Conservation (phyloP, 495 filamentous ascomycete genomes). For the Penicillium ucsense region DNA sequence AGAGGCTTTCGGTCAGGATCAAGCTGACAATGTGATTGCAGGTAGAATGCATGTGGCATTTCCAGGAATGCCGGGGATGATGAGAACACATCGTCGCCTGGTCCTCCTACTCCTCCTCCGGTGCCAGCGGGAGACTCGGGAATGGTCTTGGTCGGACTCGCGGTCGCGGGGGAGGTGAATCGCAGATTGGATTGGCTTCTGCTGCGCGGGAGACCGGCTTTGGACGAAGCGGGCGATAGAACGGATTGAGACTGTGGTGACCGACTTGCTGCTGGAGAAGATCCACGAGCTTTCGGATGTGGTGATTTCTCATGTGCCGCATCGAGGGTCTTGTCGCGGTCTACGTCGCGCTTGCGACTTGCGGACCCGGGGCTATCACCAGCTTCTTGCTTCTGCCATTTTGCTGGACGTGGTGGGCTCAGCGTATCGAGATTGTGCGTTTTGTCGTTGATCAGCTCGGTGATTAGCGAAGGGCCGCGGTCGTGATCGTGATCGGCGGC, state of each 20-base stretch:
- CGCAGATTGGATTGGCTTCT: constrained; percentile 18
- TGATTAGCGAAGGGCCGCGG: not conserved
- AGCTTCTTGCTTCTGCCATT: constrained; percentile 28
- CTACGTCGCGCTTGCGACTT: constrained; percentile 15
- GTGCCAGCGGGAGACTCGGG: constrained; percentile 1
- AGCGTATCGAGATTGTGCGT: constrained; percentile 9
- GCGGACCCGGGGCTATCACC: constrained; percentile 33
- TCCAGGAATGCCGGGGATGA: constrained; percentile 13
- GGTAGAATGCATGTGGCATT: constrained; percentile 15
- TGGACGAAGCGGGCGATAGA: constrained; percentile 3
- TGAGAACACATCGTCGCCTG: constrained; percentile 12
- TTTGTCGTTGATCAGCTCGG: too few relatives aligned
- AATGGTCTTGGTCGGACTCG: not conserved
- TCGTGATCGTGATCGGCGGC: constrained; percentile 6
- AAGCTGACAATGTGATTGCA: constrained; percentile 12
- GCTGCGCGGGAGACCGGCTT: constrained; percentile 12
- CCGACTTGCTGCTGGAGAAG: constrained; percentile 8
- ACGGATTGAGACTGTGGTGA: constrained; percentile 16
- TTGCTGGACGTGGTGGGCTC: constrained; percentile 18
- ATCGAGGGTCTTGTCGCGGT: constrained; percentile 7
- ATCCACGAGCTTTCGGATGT: constrained; percentile 9
- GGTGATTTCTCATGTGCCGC: constrained; percentile 10
- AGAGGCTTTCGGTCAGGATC: constrained; percentile 15
- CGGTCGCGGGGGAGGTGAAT: constrained; percentile 9
- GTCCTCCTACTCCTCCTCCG: not conserved